Percentiles rank a stretch among this genome's conserved stretches.
These are phyloP conservation scores for Fusarium coffeatum DNA, from an alignment of 2,329 filamentous ascomycete species.

Conservation along the genomic window DNA sequence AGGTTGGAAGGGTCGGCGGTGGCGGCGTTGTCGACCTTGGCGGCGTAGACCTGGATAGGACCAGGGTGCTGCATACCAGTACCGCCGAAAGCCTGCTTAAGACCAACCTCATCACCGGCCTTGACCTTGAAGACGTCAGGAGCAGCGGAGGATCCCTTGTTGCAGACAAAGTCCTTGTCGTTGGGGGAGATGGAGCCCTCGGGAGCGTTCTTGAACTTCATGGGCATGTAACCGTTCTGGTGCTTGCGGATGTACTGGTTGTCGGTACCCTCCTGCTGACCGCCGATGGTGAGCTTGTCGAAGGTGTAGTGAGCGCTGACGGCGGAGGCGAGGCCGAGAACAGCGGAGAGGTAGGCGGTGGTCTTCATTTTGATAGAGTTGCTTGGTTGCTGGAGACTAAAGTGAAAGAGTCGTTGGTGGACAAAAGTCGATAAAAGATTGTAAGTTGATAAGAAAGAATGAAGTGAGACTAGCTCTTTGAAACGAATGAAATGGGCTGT, in stretches of 20 bases:
- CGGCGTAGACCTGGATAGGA: constrained; percentile 20
- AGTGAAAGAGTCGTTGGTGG: background rate
- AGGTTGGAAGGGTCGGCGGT: constrained; percentile 4
- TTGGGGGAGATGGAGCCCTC: constrained; percentile 16
- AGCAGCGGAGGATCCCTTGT: constrained; percentile 8
- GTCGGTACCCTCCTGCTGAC: background rate
- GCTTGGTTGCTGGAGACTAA: background rate
- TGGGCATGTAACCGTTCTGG: constrained; percentile 24
- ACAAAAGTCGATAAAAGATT: constrained; percentile 17
- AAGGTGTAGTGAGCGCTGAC: constrained; percentile 27
- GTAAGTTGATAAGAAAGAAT: constrained; percentile 17
- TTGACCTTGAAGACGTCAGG: constrained; percentile 19
- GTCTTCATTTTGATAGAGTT: constrained; percentile 21
- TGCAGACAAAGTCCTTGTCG: constrained; percentile 26
- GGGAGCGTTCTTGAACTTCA: constrained; percentile 17
- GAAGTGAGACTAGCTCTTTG: constrained; percentile 28
- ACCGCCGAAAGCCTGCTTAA: constrained; percentile 17
- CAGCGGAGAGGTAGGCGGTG: constrained; percentile 15
- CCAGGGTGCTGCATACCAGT: constrained; percentile 23
- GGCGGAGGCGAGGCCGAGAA: constrained; percentile 16
- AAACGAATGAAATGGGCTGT: constrained; percentile 23
- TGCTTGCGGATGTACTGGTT: constrained; percentile 27
- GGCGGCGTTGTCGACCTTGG: background rate
- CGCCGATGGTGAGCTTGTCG: constrained; percentile 16
- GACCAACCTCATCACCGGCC: constrained; percentile 20